phyloP scores from a whole-genome alignment of 2,329 filamentous ascomycete genomes.

The Fusarium neocosmosporiellum region DNA sequence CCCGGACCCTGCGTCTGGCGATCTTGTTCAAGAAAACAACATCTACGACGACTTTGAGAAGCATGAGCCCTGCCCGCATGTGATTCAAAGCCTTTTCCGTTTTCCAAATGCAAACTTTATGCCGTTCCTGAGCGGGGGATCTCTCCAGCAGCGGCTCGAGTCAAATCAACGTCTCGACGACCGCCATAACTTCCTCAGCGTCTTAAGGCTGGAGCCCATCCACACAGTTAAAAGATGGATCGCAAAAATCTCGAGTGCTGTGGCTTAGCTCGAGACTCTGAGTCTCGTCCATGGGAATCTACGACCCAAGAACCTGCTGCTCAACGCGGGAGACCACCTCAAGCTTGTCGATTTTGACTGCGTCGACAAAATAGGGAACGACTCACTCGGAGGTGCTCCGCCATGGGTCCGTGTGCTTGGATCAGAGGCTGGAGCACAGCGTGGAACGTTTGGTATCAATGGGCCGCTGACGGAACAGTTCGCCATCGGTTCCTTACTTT shows the following conservation, averaged over 20 bases:
- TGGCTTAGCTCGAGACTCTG: background rate
- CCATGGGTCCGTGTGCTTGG: background rate
- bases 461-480: background rate
- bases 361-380: background rate
- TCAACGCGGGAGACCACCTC: background rate
- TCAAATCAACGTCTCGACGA: background rate
- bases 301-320: background rate
- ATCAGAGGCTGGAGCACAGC: background rate
- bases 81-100: background rate
- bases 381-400: background rate
- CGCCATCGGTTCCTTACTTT: background rate
- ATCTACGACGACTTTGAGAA: background rate
- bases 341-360: background rate
- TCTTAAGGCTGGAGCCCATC: background rate
- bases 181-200: background rate
- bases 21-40: background rate
- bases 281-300: background rate
- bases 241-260: background rate
- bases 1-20: background rate
- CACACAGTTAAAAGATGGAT: background rate
- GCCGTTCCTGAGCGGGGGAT: background rate
- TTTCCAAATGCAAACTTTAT: background rate
- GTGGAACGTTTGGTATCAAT: background rate
- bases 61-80: background rate
- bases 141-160: background rate